Base-by-base conservation (phyloP, 345 rosid species). In the Murraya koenigii region DNA sequence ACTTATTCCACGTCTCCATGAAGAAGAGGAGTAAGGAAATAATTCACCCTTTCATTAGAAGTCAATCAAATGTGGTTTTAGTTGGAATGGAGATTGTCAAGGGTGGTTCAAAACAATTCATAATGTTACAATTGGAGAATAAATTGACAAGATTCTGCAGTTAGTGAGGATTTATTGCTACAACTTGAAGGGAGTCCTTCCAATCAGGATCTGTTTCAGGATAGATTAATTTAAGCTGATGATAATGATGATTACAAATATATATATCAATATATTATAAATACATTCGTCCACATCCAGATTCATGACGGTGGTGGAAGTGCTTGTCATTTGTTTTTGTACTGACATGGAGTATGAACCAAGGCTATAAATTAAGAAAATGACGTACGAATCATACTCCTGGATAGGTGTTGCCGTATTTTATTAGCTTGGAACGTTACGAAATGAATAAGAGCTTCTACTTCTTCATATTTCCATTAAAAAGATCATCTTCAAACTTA, bases 21-120 rank as follows among this genome's bases (percentile, higher is more conserved):
- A 44, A 44, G 49, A 44, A 14, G 8, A 33, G 26, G 35, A 23
- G 13, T 26, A 14, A 44, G 17, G 49, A 44, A 44, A 44, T 44
- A 13, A 71, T 20, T 28, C 58, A 30, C 64, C 60, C 82, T 82
- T 86, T 36, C 76, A 76, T 82, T 86, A 76, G 68, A 84, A 80
- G 87, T 76, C 78, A 82, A 82, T 80, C 79, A 77, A 82, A 22
- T 74, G 17, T 65, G 4, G 15, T 33, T 11, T 78, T 72, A 33
- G 83, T 83, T 81, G 58, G 63, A 39, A 9, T 70, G 74, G 59
- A 71, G 63, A 54, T 77, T 71, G 56, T 78, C 66, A 66, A 66
- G 41, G 8, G 58, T 52, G 8, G 58, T 52, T 59, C 66, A 39
- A 54, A 68, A 54, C 63, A 75, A 78, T 61, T 5, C 75, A 59